These are phyloP conservation scores for Miscanthus sacchariflorus DNA, from an alignment of 202 grass and related monocot genomes.

Conservation along the genomic window DNA sequence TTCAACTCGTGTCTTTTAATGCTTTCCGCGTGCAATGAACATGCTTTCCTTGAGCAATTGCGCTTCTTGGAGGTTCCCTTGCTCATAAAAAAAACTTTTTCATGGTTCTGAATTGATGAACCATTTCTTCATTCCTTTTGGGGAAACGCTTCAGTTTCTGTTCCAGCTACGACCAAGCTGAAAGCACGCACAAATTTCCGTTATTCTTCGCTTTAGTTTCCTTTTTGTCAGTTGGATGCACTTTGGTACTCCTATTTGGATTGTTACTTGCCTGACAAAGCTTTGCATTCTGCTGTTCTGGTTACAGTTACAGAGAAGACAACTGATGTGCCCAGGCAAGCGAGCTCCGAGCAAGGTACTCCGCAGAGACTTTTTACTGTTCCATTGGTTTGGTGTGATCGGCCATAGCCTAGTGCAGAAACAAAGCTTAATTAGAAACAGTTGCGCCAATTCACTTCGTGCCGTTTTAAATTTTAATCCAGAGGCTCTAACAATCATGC, in stretches of 20 bases:
- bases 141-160: background rate
- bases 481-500: background rate
- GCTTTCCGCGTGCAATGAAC: background rate
- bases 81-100: background rate
- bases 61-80: background rate
- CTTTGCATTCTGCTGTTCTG: constrained; percentile 34
- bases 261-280: constrained; percentile 24
- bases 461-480: background rate
- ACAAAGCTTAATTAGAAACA: background rate
- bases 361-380: constrained; percentile 33
- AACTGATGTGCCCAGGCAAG: constrained; percentile 42
- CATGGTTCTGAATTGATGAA: background rate
- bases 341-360: constrained; percentile 61
- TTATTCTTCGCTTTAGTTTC: background rate
- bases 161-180: background rate
- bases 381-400: constrained; percentile 37
- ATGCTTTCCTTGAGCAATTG: background rate
- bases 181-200: background rate
- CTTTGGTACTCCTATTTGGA: background rate
- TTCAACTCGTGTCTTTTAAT: too few species aligned
- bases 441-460: background rate
- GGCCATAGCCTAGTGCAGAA: background rate
- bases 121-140: background rate
- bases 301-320: constrained; percentile 60
- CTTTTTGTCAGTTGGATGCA: background rate